Percentiles rank a stretch among this genome's conserved stretches.
Conservation (phyloP, 2,329 filamentous ascomycete genomes). For the Sporothrix luriei region DNA sequence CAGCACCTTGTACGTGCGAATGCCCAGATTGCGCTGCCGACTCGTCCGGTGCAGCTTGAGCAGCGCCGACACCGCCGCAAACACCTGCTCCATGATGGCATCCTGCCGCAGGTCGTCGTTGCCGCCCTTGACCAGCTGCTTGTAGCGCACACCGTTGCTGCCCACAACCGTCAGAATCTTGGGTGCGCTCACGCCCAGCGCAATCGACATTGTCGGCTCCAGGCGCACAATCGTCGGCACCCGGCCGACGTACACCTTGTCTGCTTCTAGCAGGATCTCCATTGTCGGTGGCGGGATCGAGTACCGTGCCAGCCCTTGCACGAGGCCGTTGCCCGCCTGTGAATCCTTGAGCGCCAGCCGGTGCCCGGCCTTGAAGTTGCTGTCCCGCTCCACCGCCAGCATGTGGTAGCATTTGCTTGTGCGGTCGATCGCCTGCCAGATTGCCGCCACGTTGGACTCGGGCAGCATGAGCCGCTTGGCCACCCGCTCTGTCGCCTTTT, state of each 20-base stretch:
- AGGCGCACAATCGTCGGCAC: constrained; percentile 75
- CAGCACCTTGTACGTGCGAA: constrained; percentile 95
- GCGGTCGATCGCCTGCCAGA: constrained; percentile 73
- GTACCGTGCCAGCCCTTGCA: constrained; percentile 64
- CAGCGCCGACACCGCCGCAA: constrained; percentile 89
- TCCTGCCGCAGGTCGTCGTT: constrained; percentile 97
- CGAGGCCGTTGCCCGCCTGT: constrained; percentile 62
- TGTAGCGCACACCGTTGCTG: constrained; percentile 77
- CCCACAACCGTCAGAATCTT: constrained; percentile 87
- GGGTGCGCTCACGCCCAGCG: constrained; percentile 85
- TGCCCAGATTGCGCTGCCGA: constrained; percentile 82
- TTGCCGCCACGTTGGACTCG: constrained; percentile 50
- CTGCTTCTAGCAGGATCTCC: constrained; percentile 72
- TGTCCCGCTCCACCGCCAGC: constrained; percentile 66
- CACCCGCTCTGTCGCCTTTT: constrained; percentile 71
- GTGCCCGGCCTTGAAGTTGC: constrained; percentile 67
- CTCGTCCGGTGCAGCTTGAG: constrained; percentile 84
- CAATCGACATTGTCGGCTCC: constrained; percentile 76
- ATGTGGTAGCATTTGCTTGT: constrained; percentile 68
- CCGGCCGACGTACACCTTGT: constrained; percentile 69
- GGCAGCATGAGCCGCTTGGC: constrained; percentile 62
- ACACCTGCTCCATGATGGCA: constrained; percentile 99
- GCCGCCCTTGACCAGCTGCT: constrained; percentile 91
- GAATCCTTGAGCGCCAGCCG: constrained; percentile 63
- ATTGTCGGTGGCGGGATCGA: constrained; percentile 87